phyloP scores from a whole-genome alignment of 1,139 yeast species.

The Kodamaea ohmeri region DNA sequence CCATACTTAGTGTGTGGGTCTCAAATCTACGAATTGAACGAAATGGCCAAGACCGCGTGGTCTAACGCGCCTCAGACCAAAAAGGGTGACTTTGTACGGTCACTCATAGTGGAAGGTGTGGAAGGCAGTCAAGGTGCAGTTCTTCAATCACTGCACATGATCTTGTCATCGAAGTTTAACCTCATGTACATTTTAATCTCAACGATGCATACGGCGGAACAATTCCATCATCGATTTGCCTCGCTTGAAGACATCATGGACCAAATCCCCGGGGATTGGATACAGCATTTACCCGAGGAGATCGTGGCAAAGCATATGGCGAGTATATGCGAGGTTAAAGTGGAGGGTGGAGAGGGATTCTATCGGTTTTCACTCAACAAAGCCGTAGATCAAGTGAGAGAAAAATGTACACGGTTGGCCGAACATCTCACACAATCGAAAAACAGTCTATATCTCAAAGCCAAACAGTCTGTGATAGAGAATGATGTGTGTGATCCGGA shows the following conservation, averaged over 20 bases:
- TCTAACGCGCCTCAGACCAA: conserved; percentile 17
- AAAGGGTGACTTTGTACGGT: conserved; percentile 33
- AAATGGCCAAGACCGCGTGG: conserved; percentile 19
- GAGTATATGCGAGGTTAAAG: conserved; percentile 42
- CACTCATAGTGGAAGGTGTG: conserved; percentile 33
- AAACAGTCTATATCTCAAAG: conserved; percentile 12
- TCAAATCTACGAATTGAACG: conserved; percentile 32
- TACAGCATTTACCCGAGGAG: conserved; percentile 4
- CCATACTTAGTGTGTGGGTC: conserved; percentile 22
- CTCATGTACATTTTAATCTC: conserved; percentile 40
- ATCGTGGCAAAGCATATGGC: conserved; percentile 20
- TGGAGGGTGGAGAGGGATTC: conserved; percentile 48
- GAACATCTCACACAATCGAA: conserved; percentile 21
- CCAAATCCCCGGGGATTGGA: conserved; percentile 20
- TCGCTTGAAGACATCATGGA: conserved; percentile 52
- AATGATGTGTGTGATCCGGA: conserved; percentile 26
- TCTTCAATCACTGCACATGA: conserved; percentile 35
- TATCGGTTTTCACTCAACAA: conserved; percentile 41
- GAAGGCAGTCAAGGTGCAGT: conserved; percentile 24
- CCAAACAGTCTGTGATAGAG: conserved; percentile 22
- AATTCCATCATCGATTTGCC: conserved; percentile 33
- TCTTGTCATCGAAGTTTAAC: conserved; percentile 45
- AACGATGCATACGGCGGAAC: conserved; percentile 30
- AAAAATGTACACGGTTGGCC: conserved; percentile 29
- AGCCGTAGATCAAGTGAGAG: conserved; percentile 29